Base-by-base conservation (phyloP, 2,329 filamentous ascomycete species). In the Arthrinium puccinioides region DNA sequence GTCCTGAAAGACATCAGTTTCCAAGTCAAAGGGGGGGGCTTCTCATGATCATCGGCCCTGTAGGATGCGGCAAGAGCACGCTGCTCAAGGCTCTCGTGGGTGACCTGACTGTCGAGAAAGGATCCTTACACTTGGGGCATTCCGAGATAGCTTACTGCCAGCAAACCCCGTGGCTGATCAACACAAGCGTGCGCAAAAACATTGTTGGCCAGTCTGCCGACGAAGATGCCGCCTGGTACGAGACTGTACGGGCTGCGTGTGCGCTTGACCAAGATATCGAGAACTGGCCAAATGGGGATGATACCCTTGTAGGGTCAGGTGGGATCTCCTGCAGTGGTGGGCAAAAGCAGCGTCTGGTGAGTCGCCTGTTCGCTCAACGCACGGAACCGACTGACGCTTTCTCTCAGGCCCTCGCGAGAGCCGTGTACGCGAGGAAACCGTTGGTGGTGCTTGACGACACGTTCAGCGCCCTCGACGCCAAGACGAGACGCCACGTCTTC, bases 381-480 rank as follows among this genome's bases (percentile, higher is more conserved):
- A 25, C 8, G 8, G 13, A 25, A 25, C 23, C 23, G n/a, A n/a
- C n/a, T n/a, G n/a, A n/a, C n/a, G n/a, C n/a, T n/a, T n/a, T n/a
- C n/a, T n/a, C 23, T 13, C 14, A 36, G 33, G 33, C 33, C 20
- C 24, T 36, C n/a, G 33, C 33, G 21, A 23, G 33, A 21, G 33
- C 24, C 13, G 33, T 36, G 9, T 36, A 36, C 33, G 15, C 24
- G 4, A 36, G 26, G 24, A 11, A 18, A 6, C 23, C 26, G 13
- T 8, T 87, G 36, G 68, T 87, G 18, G 70, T 87, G 38, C 66
- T 87, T 0, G 82, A 87, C 47, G 82, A 87, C 55, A 76, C 82
- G 0, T 85, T 84, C 3, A 82, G 79, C 2, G 80, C 81, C 4
- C 70, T 87, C 18, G 75, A 84, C 36, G 74, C 76, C 0, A 69